phyloP scores from a whole-genome alignment of 805 yeast species.

The Novakomyces olei region DNA sequence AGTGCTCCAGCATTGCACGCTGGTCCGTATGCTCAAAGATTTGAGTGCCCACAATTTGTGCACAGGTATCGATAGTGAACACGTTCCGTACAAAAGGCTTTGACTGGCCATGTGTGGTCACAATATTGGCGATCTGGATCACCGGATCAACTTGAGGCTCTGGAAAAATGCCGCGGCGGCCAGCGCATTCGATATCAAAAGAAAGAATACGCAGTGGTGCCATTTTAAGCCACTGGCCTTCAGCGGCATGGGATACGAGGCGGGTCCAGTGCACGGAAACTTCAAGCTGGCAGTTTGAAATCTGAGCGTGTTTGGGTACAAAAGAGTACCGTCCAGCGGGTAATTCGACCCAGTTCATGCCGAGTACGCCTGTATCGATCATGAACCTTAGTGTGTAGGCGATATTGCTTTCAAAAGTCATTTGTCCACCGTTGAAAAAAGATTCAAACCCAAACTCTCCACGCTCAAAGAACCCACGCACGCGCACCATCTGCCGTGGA shows the following conservation, averaged over 20 bases:
- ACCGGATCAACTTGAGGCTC: slow-evolving; percentile 86
- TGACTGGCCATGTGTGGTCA: slow-evolving; percentile 37
- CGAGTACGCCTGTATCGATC: slow-evolving; percentile 43
- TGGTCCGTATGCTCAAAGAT: slow-evolving; percentile 57
- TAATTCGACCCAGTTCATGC: slow-evolving; percentile 93
- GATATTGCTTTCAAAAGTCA: slow-evolving; percentile 65
- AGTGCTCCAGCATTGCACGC: slow-evolving; percentile 55
- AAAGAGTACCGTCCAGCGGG: slow-evolving; percentile 49
- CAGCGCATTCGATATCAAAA: slow-evolving; percentile 96
- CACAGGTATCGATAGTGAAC: slow-evolving; percentile 75
- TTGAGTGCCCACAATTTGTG: slow-evolving; percentile 86
- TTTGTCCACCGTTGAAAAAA: slow-evolving; percentile 21
- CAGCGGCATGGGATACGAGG: slow-evolving; percentile 60
- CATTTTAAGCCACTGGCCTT: slow-evolving; percentile 78
- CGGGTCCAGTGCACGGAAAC: slow-evolving; percentile 45
- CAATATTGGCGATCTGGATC: slow-evolving; percentile 92
- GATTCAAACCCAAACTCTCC: slow-evolving; percentile 45
- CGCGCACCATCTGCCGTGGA: slow-evolving; percentile 39
- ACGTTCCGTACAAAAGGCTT: slow-evolving; percentile 86
- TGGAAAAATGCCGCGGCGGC: slow-evolving; percentile 89
- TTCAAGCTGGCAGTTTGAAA: slow-evolving; percentile 75
- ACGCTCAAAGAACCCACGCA: slow-evolving; percentile 65
- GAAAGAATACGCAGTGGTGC: slow-evolving; percentile 88
- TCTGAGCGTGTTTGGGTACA: slow-evolving; percentile 19
- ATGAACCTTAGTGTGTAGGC: slow-evolving; percentile 67